Conservation (phyloP, 1,139 yeast genomes). For the Pichia sp. region DNA sequence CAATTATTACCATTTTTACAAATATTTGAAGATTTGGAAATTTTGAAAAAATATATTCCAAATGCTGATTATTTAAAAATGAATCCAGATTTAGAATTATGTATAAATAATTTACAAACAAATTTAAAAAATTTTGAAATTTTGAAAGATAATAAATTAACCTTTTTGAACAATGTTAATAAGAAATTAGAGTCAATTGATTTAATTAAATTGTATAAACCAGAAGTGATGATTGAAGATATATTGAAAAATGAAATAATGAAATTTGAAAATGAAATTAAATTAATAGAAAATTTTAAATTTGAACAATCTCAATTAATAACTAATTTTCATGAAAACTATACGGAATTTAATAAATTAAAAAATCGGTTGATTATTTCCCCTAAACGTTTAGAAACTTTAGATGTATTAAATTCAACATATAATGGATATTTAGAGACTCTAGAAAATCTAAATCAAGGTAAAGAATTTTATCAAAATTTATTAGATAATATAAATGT, state of each 20-base stretch:
- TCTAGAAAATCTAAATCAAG: constrained; percentile 57
- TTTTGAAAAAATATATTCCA: constrained; percentile 46
- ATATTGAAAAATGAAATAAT: constrained; percentile 30
- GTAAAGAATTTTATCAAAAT: constrained; percentile 62
- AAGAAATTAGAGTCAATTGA: constrained; percentile 43
- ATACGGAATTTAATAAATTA: constrained; percentile 33
- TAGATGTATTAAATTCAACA: constrained; percentile 51
- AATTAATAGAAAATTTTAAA: constrained; percentile 33
- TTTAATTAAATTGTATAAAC: constrained; percentile 42
- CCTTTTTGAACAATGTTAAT: constrained; percentile 32
- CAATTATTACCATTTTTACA: constrained; percentile 40
- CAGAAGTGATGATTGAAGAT: constrained; percentile 22
- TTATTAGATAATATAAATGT: constrained; percentile 44
- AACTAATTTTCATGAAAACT: constrained; percentile 37
- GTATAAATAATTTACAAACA: constrained; percentile 40
- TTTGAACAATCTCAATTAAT: constrained; percentile 41
- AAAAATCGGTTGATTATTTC: constrained; percentile 29
- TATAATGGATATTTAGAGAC: constrained; percentile 52
- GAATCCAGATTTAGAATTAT: constrained; percentile 35
- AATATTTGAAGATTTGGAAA: constrained; percentile 33
- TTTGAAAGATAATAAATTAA: constrained; percentile 26
- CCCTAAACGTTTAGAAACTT: constrained; percentile 39
- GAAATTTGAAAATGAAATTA: constrained; percentile 38
- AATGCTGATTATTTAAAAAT: constrained; percentile 33
- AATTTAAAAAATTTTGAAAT: constrained; percentile 29